A percentile compares a stretch with the other conserved stretches of the same genome.
Evolutionary conservation across 805 yeast genomes (phyloP).

Genomic region (Candida odintsovae): DNA sequence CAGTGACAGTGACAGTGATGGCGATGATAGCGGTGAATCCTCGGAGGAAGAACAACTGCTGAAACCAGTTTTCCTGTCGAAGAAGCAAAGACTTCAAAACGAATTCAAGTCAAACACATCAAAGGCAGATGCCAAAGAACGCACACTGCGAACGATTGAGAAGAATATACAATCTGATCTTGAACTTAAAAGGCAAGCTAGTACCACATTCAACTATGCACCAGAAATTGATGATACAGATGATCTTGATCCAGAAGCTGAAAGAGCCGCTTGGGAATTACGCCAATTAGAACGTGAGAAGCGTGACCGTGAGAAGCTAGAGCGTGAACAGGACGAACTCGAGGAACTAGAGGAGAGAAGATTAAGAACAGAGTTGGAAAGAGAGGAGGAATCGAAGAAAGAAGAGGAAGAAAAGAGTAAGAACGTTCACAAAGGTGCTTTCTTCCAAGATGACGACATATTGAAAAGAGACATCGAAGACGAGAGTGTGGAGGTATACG

Average conservation of each 20-base stretch:
- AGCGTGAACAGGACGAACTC: conserved; percentile 20
- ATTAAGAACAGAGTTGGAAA: conserved; percentile 19
- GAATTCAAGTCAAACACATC: background rate
- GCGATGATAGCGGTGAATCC: conserved; percentile 4
- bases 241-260: conserved; percentile 47
- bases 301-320: conserved; percentile 16
- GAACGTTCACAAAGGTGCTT: conserved; percentile 13
- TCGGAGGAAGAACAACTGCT: conserved; percentile 13
- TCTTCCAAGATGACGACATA: conserved; percentile 15
- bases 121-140: conserved; percentile 21
- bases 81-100: conserved; percentile 5
- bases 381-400: conserved; percentile 15
- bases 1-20: conserved; percentile 9
- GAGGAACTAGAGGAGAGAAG: conserved; percentile 22
- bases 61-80: conserved; percentile 23
- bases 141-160: conserved; percentile 21
- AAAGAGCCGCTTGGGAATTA: conserved; percentile 50
- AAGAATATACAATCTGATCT: conserved; percentile 21
- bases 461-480: conserved; percentile 10
- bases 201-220: conserved; percentile 21
- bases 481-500: conserved; percentile 13
- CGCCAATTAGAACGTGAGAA: conserved; percentile 43
- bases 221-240: conserved; percentile 53
- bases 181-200: conserved; percentile 15
- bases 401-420: conserved; percentile 1